Evolutionary conservation across 805 yeast genomes (phyloP).

Genomic region (Hanseniaspora nectarophila): DNA sequence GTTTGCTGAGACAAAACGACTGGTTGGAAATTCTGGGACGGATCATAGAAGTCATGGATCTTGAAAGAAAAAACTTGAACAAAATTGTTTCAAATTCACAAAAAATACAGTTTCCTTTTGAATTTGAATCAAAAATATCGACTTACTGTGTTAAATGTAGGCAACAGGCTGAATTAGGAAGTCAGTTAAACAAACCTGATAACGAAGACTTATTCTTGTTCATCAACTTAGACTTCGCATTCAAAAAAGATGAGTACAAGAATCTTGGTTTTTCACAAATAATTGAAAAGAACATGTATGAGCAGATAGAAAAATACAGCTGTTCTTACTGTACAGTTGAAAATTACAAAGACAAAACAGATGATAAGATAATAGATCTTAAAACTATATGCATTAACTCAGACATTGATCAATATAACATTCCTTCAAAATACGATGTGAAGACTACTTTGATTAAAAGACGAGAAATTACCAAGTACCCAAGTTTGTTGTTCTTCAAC

Average conservation of each 20-base stretch:
- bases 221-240: background rate
- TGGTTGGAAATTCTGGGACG: constrained; percentile 10
- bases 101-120: background rate
- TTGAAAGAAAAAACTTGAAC: background rate
- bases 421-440: constrained; percentile 38
- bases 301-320: background rate
- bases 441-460: constrained; percentile 47
- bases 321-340: constrained; percentile 7
- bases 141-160: constrained; percentile 1
- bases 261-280: background rate
- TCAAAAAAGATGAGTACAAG: background rate
- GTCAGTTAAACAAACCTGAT: background rate
- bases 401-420: background rate
- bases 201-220: background rate
- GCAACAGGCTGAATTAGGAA: background rate
- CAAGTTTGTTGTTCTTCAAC: constrained; percentile 66
- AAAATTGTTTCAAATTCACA: too few relatives aligned
- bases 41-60: background rate
- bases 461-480: constrained; percentile 50
- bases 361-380: background rate
- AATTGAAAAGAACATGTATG: background rate
- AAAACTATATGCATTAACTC: background rate
- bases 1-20: background rate
- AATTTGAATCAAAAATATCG: background rate
- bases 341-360: background rate